Base-by-base conservation (phyloP, 495 filamentous ascomycete genomes). In the Penicillium ochrochloron region DNA sequence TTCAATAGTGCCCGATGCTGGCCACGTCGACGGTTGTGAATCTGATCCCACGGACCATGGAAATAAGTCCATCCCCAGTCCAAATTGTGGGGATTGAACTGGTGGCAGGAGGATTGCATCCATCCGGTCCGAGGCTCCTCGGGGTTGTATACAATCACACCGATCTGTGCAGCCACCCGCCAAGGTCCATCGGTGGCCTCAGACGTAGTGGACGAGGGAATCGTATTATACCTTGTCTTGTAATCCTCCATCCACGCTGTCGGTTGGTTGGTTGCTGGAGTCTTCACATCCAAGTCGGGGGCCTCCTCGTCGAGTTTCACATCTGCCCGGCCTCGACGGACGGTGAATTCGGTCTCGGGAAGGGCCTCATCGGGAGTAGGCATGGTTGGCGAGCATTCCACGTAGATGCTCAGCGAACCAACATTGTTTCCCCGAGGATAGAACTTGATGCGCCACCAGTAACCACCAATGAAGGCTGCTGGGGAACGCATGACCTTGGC, bases 11-110 rank as follows among this genome's bases (percentile, higher is more conserved):
- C 84, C 69, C 86, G 83, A 23, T 87, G 88, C 65, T 89, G 83
- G 54, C 81, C 80, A 14, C 81, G 84, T 46, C 82, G 80, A 33
- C 88, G 84, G 31, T 73, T 70, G 59, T 87, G 83, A 59, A 90
- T 86, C 50, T 86, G 79, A 60, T 85, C 82, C 78, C 82, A 86
- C 4, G 86, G 84, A 7, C 84, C 85, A 68, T 87, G 82, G 70
- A 89, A 89, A 58, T 87, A 82, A 21, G 85, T 88, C 85, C 86
- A 90, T 2, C 88, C 88, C 84, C 88, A 90, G 65, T 90, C 88
- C 10, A 85, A 63, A 57, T 83, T 84, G 58, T 82, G 76, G 11
- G 80, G 76, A 62, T 84, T 84, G 73, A 86, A 90, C 55, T 85
- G 84, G 68, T 89, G 87, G 41, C 79, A 79, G 33, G 84, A 85